Conservation (phyloP, 225 moss, liverwort and hornwort genomes). For the Straminergon stramineum region DNA sequence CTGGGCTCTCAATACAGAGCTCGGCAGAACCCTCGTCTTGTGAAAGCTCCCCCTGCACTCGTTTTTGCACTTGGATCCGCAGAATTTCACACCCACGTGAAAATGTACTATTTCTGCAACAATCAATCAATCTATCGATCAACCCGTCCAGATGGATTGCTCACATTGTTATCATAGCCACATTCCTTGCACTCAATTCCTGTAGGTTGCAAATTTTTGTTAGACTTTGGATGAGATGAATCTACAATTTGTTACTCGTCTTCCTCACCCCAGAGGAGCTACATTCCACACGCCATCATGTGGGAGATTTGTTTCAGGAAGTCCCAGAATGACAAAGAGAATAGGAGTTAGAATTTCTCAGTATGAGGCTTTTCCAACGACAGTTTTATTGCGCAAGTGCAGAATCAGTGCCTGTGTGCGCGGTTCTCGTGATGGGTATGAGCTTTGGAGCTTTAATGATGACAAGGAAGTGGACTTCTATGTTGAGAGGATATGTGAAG, state of each 20-base stretch:
- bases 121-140: too few relatives aligned
- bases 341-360: neutral
- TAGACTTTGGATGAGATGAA: neutral
- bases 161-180: neutral
- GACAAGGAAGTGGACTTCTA: neutral
- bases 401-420: neutral
- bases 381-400: neutral
- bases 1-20: neutral
- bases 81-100: neutral
- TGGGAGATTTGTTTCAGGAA: neutral
- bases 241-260: neutral
- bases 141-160: neutral
- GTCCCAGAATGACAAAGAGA: neutral
- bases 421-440: neutral
- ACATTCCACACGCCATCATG: neutral
- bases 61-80: neutral
- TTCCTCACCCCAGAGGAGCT: neutral
- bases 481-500: conserved; percentile 9
- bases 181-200: neutral
- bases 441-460: neutral
- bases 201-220: neutral
- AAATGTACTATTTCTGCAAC: neutral
- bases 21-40: neutral
- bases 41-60: neutral
- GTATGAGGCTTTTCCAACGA: neutral